Evolutionary conservation across 768 basidiomycete species (phyloP).

Genomic region (Daedaleopsis sinensis): DNA sequence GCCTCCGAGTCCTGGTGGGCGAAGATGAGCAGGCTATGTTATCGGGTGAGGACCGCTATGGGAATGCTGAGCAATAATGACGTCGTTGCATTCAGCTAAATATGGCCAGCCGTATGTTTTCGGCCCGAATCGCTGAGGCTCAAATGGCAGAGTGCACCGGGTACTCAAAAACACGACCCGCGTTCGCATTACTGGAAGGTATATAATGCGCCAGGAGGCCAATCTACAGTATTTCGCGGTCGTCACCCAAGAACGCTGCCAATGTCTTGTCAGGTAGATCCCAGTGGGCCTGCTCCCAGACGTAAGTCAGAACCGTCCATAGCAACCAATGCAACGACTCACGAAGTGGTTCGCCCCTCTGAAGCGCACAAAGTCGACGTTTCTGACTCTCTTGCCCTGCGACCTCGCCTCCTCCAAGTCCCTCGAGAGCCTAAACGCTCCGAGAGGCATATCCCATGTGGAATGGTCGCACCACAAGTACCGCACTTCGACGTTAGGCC

Average conservation of each 20-base stretch:
- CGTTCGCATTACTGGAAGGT: too few relatives aligned
- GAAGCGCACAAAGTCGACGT: neutral
- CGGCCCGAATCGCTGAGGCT: too few relatives aligned
- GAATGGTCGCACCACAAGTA: neutral
- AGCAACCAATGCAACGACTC: neutral
- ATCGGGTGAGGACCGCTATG: neutral
- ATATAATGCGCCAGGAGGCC: too few relatives aligned
- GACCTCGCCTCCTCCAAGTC: neutral
- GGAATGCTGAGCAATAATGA: neutral
- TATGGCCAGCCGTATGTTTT: neutral
- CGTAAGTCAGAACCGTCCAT: neutral
- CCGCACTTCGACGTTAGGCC: neutral
- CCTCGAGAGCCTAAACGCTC: neutral
- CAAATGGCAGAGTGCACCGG: too few relatives aligned
- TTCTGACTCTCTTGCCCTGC: conserved; percentile 1
- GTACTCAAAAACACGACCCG: too few relatives aligned
- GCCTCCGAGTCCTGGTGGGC: neutral
- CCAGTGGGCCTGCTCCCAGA: conserved; percentile 18
- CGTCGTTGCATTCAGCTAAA: neutral
- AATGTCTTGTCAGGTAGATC: conserved; percentile 19
- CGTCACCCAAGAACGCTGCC: neutral
- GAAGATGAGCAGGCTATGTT: neutral
- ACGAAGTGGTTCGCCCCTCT: conserved; percentile 23
- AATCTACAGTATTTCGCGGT: neutral
- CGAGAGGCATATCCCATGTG: conserved; percentile 6